A percentile compares a stretch with the other conserved stretches of the same genome.
Evolutionary conservation across 768 basidiomycete genomes (phyloP).

Genomic region (Boletus barrowsii): DNA sequence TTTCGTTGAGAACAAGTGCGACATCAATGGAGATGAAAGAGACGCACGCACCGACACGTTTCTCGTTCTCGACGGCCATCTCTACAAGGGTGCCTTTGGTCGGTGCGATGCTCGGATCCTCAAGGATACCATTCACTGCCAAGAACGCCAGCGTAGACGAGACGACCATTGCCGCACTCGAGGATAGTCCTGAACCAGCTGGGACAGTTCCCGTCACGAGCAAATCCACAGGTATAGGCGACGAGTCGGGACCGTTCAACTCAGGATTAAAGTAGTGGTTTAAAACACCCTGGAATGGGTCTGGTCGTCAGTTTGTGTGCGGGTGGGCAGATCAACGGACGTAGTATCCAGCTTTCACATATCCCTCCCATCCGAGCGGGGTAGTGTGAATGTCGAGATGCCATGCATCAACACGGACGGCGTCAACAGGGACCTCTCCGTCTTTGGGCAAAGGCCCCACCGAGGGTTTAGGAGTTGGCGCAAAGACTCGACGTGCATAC

Average conservation of each 20-base stretch:
- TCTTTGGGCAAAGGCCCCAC: slow-evolving; percentile 25
- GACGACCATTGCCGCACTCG: slow-evolving; percentile 89
- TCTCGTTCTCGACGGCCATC: slow-evolving; percentile 83
- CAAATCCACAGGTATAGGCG: slow-evolving; percentile 64
- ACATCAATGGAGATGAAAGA: background rate
- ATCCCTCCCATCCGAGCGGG: slow-evolving; percentile 80
- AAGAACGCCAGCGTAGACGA: slow-evolving; percentile 81
- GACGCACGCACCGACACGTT: slow-evolving; percentile 57
- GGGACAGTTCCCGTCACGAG: slow-evolving; percentile 82
- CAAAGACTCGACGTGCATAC: slow-evolving; percentile 59
- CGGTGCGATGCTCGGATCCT: slow-evolving; percentile 13
- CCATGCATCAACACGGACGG: slow-evolving; percentile 54
- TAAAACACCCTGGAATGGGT: slow-evolving; percentile 54
- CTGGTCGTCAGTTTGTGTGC: background rate
- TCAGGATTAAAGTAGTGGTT: slow-evolving; percentile 51
- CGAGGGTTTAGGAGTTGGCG: slow-evolving; percentile 41
- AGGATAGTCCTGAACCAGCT: slow-evolving; percentile 82
- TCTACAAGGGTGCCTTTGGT: slow-evolving; percentile 72
- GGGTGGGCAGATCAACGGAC: slow-evolving; percentile 38
- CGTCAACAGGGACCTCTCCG: slow-evolving; percentile 29
- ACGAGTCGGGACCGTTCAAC: slow-evolving; percentile 8
- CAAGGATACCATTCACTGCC: slow-evolving; percentile 66
- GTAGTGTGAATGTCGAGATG: slow-evolving; percentile 64
- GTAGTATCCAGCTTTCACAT: slow-evolving; percentile 83
- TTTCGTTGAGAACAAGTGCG: background rate